These are phyloP conservation scores for Aspergillus sp. DNA, from an alignment of 2,329 filamentous ascomycete genomes.

Conservation along the genomic window DNA sequence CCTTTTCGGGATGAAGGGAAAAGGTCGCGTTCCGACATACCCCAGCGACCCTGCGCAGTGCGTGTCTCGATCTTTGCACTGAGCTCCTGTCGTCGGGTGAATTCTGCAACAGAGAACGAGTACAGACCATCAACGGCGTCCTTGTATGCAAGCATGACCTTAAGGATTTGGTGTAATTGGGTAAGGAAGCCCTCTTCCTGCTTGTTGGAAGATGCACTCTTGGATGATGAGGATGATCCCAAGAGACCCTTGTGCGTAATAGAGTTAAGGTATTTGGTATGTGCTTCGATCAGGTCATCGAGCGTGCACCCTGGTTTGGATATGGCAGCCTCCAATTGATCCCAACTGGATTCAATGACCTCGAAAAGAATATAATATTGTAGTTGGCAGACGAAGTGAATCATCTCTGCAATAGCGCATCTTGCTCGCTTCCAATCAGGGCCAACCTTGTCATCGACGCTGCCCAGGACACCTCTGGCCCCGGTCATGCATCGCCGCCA, in stretches of 20 bases:
- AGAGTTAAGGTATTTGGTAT: conserved; percentile 82
- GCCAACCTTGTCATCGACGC: conserved; percentile 65
- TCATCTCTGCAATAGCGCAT: conserved; percentile 91
- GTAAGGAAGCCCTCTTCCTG: conserved; percentile 76
- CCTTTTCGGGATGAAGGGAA: conserved; percentile 27
- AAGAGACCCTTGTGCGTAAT: conserved; percentile 96
- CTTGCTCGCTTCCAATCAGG: conserved; percentile 86
- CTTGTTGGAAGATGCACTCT: conserved; percentile 33
- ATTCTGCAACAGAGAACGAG: conserved; percentile 90
- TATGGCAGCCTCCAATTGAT: conserved; percentile 77
- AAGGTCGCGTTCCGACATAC: conserved; percentile 53
- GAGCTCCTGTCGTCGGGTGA: conserved; percentile 82
- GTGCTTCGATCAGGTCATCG: conserved; percentile 89
- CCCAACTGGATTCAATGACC: conserved; percentile 96
- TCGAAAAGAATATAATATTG: conserved; percentile 99
- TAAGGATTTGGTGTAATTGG: conserved; percentile 87
- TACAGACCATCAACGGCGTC: conserved; percentile 92
- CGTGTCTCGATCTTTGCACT: conserved; percentile 66
- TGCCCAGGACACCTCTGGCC: conserved; percentile 80
- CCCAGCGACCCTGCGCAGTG: conserved; percentile 62
- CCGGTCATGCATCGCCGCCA: conserved; percentile 98
- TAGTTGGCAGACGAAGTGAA: conserved; percentile 93
- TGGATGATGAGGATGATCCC: conserved; percentile 54
- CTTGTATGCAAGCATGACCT: conserved; percentile 89
- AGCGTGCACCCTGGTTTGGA: conserved; percentile 82